A percentile compares a stretch with the other conserved stretches of the same genome.
phyloP scores from a whole-genome alignment of 2,329 filamentous ascomycete genomes.

The Colletotrichum kahawae region DNA sequence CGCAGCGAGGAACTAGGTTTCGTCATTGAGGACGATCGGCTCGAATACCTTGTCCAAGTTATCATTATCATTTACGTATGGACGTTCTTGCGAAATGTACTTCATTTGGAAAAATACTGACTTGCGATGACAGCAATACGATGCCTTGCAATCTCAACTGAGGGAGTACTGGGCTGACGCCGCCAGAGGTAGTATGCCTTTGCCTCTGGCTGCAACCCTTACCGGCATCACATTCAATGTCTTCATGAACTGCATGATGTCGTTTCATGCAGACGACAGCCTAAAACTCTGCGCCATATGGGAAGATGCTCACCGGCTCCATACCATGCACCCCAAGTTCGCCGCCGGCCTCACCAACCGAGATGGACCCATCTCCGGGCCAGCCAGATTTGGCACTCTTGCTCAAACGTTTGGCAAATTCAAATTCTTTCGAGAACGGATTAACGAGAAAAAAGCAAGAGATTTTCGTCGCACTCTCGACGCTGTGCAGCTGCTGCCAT shows the following conservation, averaged over 20 bases:
- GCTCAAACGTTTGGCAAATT: too few relatives aligned
- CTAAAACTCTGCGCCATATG: neutral
- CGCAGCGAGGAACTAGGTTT: neutral
- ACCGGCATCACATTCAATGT: neutral
- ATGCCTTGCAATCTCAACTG: neutral
- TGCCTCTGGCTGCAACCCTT: neutral
- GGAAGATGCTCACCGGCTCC: too few relatives aligned
- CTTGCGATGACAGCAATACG: neutral
- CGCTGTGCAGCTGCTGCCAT: too few relatives aligned
- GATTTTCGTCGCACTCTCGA: too few relatives aligned
- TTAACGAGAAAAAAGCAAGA: too few relatives aligned
- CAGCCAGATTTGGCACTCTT: too few relatives aligned
- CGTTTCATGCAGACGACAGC: neutral
- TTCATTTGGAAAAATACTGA: neutral
- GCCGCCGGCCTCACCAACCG: too few relatives aligned
- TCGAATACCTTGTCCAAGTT: neutral
- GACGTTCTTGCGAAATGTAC: neutral
- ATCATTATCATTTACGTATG: neutral
- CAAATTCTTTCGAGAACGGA: too few relatives aligned
- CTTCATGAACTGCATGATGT: neutral
- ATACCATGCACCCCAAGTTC: too few relatives aligned
- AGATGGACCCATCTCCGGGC: too few relatives aligned
- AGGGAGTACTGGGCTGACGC: neutral
- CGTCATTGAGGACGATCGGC: neutral
- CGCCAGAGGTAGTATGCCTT: neutral